Evolutionary conservation across 495 filamentous ascomycete genomes (phyloP), one percentile per base, ranked within the genome.

Genomic region (Glutinoglossum americanum): DNA sequence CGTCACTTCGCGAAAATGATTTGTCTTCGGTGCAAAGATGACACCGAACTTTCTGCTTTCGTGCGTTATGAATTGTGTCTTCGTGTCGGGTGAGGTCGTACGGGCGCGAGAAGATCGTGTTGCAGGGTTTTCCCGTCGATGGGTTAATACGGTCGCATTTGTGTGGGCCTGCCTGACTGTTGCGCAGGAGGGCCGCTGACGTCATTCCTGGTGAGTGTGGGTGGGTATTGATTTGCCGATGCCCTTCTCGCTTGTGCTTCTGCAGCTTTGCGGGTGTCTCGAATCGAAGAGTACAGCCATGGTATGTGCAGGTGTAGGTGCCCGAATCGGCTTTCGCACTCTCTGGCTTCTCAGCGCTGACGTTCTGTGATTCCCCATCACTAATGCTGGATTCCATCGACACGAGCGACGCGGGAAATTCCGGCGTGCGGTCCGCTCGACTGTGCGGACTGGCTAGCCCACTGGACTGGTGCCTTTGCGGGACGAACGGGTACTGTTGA

Each of bases 31-130:
- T 89, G 70, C 90, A 97, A 51, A 93, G 70, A 56, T 89, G 81
- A 68, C 90, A 98, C 25, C 87, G 81, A n/a, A 94, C 89, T 71
- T 98, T 97, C 65, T 87, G 81, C 78, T 95, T 94, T 63, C 82
- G 78, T 4, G 82, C 84, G 62, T 94, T 95, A 74, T 98, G 92
- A 62, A 97, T 96, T 11, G 92, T 97, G 63, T 95, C 90, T 69
- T 98, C 92, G 67, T 98, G 92, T 10, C 92, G 78, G 10, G 92
- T 98, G 33, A 98, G 78, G 71, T 98, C 92, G 77, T 98, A 98
- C 33, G 90, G 89, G n/a, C 92, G 77, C 1, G 90, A 95, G 73
- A 98, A 98, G 58, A 92, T 74, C 8, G 86, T 90, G 67, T 92
- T 94, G 78, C 92, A 98, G 2, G 90, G 87, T 71, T 96, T 96